Evolutionary conservation across 768 basidiomycete genomes (phyloP), one percentile per base, ranked within the genome.

Genomic region (Boletales sp.): DNA sequence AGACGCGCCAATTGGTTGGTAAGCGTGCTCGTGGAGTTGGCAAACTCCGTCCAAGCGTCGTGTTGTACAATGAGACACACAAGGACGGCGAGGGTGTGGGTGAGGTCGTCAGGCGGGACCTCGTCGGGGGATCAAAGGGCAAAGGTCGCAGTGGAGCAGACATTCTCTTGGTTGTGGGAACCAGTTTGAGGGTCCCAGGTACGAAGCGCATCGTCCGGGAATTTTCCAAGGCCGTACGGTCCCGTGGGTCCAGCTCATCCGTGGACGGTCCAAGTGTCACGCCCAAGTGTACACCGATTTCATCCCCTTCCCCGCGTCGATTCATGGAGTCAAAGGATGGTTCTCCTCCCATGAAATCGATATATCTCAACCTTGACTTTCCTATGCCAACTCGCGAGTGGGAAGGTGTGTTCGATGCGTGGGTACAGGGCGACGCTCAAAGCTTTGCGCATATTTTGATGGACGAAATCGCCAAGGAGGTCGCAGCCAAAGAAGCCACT

Each of bases 181-280:
- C 93, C 48, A 92, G 87, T 66, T 70, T 97, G 51, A 78, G 84
- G 54, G 87, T 97, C 14, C 92, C 90, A 9, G 94, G 94, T 17
- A 94, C 93, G 40, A 94, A 93, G 69, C 76, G 88, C 56, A 90
- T 95, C 70, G 90, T 94, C 19, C 81, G 89, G 50, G 91, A 94
- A 67, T 90, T 88, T 67, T 80, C 86, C 21, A 90, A 88, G 68
- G 85, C 87, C 17, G 82, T 90, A 19, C 79, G 76, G 39, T 74
- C 79, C 8, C 76, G 83, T 38, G 71, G 73, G 3, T 58, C 68
- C 13, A 57, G 63, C 17, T 55, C 73, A 46, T 64, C 66, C 40
- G 71, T 66, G 41, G 69, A 69, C 6, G 63, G 67, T 4, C 60
- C 63, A 43, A 45, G 52, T 43, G 37, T 44, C 11, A 50, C 53